phyloP scores from a whole-genome alignment of 768 basidiomycete species.

The Rubroboletus satanas region DNA sequence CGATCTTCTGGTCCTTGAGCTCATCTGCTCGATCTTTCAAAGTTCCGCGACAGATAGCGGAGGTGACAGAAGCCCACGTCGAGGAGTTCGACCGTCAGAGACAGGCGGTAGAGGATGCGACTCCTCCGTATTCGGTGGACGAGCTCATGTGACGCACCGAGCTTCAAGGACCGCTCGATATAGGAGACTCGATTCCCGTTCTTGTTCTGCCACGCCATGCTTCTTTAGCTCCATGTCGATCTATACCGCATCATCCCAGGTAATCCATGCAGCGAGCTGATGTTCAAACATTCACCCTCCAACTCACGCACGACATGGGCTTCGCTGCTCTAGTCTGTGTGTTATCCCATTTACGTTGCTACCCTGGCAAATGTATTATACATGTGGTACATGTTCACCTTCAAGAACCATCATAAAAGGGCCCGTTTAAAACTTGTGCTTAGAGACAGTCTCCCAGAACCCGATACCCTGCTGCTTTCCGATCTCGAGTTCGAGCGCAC shows the following conservation, averaged over 20 bases:
- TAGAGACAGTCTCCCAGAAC: constrained; percentile 49
- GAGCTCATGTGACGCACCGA: constrained; percentile 11
- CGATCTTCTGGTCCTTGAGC: too few relatives aligned
- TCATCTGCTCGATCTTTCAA: background rate
- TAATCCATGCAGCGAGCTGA: background rate
- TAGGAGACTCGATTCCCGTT: too few relatives aligned
- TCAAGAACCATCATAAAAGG: background rate
- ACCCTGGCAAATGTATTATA: background rate
- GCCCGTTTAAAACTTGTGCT: constrained; percentile 28
- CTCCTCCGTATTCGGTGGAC: constrained; percentile 8
- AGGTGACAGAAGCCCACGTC: constrained; percentile 12
- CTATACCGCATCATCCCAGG: background rate
- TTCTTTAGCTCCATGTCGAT: background rate
- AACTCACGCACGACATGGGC: background rate
- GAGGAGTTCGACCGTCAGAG: constrained; percentile 9
- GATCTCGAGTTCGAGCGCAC: constrained; percentile 47
- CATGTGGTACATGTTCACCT: background rate
- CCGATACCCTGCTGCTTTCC: constrained; percentile 48
- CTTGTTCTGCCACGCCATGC: background rate
- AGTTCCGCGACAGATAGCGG: constrained; percentile 12
- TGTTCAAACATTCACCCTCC: background rate
- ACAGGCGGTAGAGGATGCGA: background rate
- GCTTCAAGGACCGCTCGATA: background rate
- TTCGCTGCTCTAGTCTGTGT: background rate
- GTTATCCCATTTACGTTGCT: background rate